phyloP scores from a whole-genome alignment of 306 rosid species.

The Gastrolobium villosum region DNA sequence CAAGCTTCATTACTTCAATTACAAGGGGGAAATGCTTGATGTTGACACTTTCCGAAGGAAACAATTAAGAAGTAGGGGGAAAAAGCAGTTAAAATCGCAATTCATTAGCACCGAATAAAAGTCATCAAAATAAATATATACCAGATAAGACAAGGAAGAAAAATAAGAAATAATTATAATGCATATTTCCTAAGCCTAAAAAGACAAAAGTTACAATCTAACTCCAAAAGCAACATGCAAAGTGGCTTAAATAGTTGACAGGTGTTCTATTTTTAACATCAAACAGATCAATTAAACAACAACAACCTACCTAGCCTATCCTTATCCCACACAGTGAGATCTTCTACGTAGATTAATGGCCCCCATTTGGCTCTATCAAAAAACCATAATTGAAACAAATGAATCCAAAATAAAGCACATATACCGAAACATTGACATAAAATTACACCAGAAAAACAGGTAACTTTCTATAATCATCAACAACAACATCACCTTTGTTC shows the following conservation, averaged over 20 bases:
- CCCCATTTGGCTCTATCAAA: neutral
- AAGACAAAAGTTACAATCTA: neutral
- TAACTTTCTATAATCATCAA: too few relatives aligned
- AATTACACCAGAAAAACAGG: neutral
- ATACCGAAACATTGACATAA: neutral
- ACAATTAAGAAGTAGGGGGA: neutral
- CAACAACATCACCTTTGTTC: too few relatives aligned
- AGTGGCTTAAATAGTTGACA: neutral
- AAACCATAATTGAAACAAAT: neutral
- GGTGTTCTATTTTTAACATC: neutral
- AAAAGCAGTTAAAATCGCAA: neutral
- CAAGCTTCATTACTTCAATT: constrained; percentile 8
- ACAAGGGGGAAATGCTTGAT: neutral
- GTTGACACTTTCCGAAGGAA: neutral
- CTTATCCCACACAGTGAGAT: neutral
- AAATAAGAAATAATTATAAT: neutral
- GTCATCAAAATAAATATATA: neutral
- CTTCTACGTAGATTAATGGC: neutral
- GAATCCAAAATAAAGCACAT: neutral
- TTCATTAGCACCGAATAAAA: neutral
- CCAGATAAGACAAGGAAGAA: neutral
- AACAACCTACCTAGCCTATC: neutral
- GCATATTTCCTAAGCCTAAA: neutral
- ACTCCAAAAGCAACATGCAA: neutral
- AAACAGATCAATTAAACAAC: neutral